phyloP scores from a whole-genome alignment of 495 filamentous ascomycete genomes.

The Lasiosphaeriaceae sp. region DNA sequence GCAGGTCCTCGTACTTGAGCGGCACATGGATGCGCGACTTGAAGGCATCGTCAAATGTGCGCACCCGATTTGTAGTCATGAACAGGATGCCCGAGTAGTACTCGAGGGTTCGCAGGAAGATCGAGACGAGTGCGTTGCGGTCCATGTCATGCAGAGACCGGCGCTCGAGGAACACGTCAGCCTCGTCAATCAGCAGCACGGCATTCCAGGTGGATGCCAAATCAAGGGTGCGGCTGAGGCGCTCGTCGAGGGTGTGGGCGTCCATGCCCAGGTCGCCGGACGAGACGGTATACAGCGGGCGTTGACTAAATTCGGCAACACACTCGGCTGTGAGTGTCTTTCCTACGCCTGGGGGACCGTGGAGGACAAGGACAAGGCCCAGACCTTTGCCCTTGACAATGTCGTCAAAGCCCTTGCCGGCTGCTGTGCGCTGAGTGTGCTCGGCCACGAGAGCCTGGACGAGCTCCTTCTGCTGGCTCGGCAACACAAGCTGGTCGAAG shows the following conservation, averaged over 20 bases:
- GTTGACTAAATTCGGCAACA: slow-evolving; percentile 36
- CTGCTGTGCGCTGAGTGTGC: slow-evolving; percentile 48
- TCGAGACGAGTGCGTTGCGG: slow-evolving; percentile 41
- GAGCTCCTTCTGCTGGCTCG: slow-evolving; percentile 70
- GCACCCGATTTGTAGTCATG: slow-evolving; percentile 40
- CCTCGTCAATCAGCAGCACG: slow-evolving; percentile 38
- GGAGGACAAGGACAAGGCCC: slow-evolving; percentile 44
- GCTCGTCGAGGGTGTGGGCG: slow-evolving; percentile 58
- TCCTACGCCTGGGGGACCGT: slow-evolving; percentile 47
- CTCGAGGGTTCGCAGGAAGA: slow-evolving; percentile 47
- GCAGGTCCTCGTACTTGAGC: slow-evolving; percentile 32
- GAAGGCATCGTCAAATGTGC: slow-evolving; percentile 45
- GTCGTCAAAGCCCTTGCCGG: slow-evolving; percentile 56
- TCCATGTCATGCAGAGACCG: slow-evolving; percentile 34
- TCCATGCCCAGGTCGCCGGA: slow-evolving; percentile 26
- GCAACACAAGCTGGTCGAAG: slow-evolving; percentile 73
- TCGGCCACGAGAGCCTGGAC: slow-evolving; percentile 78
- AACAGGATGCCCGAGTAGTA: slow-evolving; percentile 48
- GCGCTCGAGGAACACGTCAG: slow-evolving; percentile 35
- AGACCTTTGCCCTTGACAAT: slow-evolving; percentile 44
- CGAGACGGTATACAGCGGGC: slow-evolving; percentile 43
- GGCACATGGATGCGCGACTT: slow-evolving; percentile 47
- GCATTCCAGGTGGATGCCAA: slow-evolving; percentile 83
- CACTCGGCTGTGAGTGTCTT: slow-evolving; percentile 50
- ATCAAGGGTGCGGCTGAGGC: slow-evolving; percentile 76